These are phyloP conservation scores for Globisporangium camurandrum DNA, from an alignment of 352 stramenopile species.

Conservation along the genomic window DNA sequence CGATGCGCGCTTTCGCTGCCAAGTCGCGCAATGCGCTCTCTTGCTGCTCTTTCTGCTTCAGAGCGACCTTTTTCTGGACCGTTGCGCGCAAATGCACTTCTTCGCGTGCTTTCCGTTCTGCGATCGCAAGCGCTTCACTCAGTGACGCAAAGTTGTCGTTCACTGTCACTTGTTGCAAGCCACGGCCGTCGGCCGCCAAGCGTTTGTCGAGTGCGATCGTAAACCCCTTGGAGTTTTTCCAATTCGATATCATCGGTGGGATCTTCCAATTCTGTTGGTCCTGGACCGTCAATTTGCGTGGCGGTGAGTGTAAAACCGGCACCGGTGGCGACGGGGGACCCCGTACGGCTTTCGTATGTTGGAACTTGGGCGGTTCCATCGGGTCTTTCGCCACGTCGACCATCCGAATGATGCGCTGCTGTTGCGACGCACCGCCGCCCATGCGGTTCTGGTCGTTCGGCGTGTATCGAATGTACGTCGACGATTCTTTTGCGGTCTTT, in stretches of 20 bases:
- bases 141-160: conserved; percentile 99
- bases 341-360: conserved; percentile 96
- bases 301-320: conserved; percentile 90
- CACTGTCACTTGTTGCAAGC: conserved; percentile 93
- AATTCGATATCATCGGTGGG: conserved; percentile 98
- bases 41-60: conserved; percentile 94
- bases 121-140: conserved; percentile 95
- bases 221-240: conserved; percentile 99
- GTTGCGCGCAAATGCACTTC: conserved; percentile 94
- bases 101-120: conserved; percentile 95
- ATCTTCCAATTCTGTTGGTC: conserved; percentile 99
- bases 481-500: conserved; percentile 84
- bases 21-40: conserved; percentile 94
- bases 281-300: conserved; percentile 87
- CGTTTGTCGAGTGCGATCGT: conserved; percentile 99
- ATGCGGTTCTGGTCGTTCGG: conserved; percentile 73
- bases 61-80: conserved; percentile 81
- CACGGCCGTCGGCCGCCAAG: conserved; percentile 95
- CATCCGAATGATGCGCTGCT: conserved; percentile 98
- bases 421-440: conserved; percentile 18
- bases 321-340: conserved; percentile 86
- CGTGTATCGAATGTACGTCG: conserved; percentile 82
- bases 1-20: conserved; percentile 89
- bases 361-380: conserved; percentile 99
- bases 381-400: conserved; percentile 98